Percentiles rank a stretch among this genome's conserved stretches.
phyloP scores from a whole-genome alignment of 768 basidiomycete species.

The Kwoniella sp. region DNA sequence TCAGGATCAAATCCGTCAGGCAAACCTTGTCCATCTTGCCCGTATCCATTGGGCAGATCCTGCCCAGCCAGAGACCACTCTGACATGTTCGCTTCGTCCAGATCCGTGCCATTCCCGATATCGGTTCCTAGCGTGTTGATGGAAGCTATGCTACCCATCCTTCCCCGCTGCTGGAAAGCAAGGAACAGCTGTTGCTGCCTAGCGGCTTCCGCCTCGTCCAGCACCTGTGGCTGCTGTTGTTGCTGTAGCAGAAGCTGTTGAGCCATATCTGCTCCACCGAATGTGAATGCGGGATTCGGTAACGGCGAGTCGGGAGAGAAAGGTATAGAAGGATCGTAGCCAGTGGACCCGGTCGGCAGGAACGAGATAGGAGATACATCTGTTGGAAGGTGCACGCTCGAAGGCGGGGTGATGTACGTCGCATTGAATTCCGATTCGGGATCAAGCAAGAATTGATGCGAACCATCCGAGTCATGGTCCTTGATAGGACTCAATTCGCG shows the following conservation, averaged over 20 bases:
- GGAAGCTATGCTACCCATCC: slow-evolving; percentile 49
- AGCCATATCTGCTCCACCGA: slow-evolving; percentile 28
- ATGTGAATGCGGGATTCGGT: slow-evolving; percentile 51
- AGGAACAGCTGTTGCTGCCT: slow-evolving; percentile 29
- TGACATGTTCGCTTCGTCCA: slow-evolving; percentile 5
- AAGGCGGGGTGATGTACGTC: slow-evolving; percentile 35
- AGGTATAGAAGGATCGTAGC: slow-evolving; percentile 11
- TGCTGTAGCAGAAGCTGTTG: slow-evolving; percentile 1
- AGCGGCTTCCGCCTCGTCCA: slow-evolving; percentile 20
- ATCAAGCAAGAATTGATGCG: slow-evolving; percentile 15
- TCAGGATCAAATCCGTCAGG: slow-evolving; percentile 42
- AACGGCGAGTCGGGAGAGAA: slow-evolving; percentile 36
- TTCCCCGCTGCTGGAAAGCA: slow-evolving; percentile 32
- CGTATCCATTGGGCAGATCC: not conserved
- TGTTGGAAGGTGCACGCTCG: slow-evolving; percentile 24
- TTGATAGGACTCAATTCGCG: slow-evolving; percentile 50
- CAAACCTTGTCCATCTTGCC: slow-evolving; percentile 6
- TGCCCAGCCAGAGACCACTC: slow-evolving; percentile 9
- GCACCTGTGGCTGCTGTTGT: slow-evolving; percentile 7
- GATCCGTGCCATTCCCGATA: slow-evolving; percentile 32
- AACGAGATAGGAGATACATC: slow-evolving; percentile 12
- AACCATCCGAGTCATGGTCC: slow-evolving; percentile 35
- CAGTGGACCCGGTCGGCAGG: slow-evolving; percentile 9
- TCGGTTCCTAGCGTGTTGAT: slow-evolving; percentile 41
- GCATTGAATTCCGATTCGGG: slow-evolving; percentile 27